A percentile compares a stretch with the other conserved stretches of the same genome.
phyloP scores from a whole-genome alignment of 2,329 filamentous ascomycete species.

The Neofusicoccum sp. region DNA sequence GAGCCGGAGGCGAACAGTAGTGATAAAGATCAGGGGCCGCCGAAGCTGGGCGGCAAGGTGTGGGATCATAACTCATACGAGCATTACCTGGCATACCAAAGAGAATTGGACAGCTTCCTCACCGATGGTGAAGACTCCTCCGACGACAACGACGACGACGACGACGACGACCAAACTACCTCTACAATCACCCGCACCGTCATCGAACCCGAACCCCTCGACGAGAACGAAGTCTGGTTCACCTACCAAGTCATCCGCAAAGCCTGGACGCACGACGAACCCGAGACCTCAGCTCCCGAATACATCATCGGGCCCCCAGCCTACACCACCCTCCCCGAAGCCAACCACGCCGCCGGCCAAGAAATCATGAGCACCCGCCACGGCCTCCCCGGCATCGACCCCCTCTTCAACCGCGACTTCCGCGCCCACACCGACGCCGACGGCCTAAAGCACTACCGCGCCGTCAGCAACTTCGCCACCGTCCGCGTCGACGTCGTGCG shows the following conservation, averaged over 20 bases:
- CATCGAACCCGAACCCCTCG: not conserved
- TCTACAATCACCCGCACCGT: not conserved
- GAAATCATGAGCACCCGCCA: not conserved
- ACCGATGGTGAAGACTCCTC: not conserved
- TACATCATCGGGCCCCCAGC: not conserved
- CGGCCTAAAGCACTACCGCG: not conserved
- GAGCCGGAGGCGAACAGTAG: not conserved
- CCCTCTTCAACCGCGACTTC: not conserved
- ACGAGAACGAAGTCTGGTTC: conserved; percentile 1
- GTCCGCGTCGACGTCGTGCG: not conserved
- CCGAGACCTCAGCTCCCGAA: not conserved
- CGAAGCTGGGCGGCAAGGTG: not conserved
- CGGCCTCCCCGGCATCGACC: not conserved
- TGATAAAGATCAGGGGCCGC: not conserved
- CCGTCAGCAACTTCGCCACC: not conserved
- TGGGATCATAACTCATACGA: not conserved
- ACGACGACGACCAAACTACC: not conserved
- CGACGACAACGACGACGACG: not conserved
- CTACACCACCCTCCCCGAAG: not conserved
- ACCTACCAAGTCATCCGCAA: conserved; percentile 2
- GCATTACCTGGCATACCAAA: not conserved
- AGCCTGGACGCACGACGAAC: not conserved
- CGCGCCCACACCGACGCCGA: not conserved
- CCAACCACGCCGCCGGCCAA: not conserved
- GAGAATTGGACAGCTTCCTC: not conserved